Evolutionary conservation across 495 filamentous ascomycete genomes (phyloP).

Genomic region (Penicillium bialowiezense): DNA sequence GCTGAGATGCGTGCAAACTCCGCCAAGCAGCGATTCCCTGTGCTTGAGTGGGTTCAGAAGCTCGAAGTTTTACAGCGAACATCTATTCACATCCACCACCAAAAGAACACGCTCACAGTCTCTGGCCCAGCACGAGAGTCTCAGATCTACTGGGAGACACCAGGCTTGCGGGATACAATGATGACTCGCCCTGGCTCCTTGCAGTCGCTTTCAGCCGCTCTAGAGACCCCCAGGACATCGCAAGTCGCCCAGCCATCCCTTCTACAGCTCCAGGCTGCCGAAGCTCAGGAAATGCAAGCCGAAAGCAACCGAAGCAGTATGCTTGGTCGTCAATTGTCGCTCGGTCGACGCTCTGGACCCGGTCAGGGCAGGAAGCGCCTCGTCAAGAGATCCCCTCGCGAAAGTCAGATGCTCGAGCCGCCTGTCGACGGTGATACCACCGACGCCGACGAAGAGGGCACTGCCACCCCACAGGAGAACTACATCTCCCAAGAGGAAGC

Average conservation of each 20-base stretch:
- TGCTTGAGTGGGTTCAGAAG: conserved; percentile 54
- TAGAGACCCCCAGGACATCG: conserved; percentile 2
- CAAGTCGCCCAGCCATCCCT: conserved; percentile 15
- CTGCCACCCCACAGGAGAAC: conserved; percentile 11
- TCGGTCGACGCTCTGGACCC: conserved; percentile 25
- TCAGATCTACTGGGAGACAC: conserved; percentile 6
- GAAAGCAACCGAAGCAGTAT: conserved; percentile 7
- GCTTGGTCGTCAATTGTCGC: conserved; percentile 17
- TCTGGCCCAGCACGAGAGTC: conserved; percentile 1
- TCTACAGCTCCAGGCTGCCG: conserved; percentile 13
- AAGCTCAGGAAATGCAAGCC: conserved; percentile 2
- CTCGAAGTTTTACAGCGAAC: conserved; percentile 50
- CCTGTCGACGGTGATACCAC: conserved; percentile 3
- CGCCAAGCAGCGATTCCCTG: conserved; percentile 65
- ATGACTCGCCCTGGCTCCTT: not conserved
- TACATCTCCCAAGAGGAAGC: conserved; percentile 22
- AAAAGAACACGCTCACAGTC: conserved; percentile 15
- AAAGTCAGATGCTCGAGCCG: conserved; percentile 8
- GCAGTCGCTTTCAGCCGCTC: conserved; percentile 1
- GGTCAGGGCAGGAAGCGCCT: conserved; percentile 22
- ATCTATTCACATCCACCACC: conserved; percentile 26
- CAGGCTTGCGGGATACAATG: not conserved
- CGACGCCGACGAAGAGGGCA: conserved; percentile 9
- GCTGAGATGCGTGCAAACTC: conserved; percentile 63
- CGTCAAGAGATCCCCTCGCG: conserved; percentile 11